These are phyloP conservation scores for Plantago rigida DNA, from an alignment of 305 asterid species.

Conservation along the genomic window DNA sequence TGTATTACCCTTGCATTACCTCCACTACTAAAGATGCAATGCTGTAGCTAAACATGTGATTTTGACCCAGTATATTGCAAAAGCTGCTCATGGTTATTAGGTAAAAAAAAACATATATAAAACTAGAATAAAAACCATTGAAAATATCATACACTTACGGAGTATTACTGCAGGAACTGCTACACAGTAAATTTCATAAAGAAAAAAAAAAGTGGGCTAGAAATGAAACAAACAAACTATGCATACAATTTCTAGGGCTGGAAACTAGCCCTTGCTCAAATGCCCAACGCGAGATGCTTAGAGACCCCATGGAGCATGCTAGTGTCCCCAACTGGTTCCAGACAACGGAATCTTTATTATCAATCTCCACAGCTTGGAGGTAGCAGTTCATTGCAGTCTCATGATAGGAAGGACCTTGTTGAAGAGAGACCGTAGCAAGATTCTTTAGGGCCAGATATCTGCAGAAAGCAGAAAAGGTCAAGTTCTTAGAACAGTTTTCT, in stretches of 20 bases:
- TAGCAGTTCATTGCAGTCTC: constrained; percentile 87
- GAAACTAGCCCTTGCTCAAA: constrained; percentile 92
- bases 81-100: no score
- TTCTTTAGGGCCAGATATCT: constrained; percentile 90
- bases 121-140: no score
- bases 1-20: no score
- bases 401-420: constrained; percentile 58
- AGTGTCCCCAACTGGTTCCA: constrained; percentile 98
- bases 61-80: no score
- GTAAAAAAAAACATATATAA: no score
- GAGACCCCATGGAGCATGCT: constrained; percentile 90
- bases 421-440: constrained; percentile 81
- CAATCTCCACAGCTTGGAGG: constrained; percentile 97
- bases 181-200: constrained; percentile 1
- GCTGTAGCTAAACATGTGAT: no score
- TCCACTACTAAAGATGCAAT: no score
- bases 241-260: constrained; percentile 96
- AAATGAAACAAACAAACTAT: constrained; percentile 19
- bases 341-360: constrained; percentile 77
- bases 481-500: constrained; percentile 6
- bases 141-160: no score
- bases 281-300: constrained; percentile 97
- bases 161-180: neutral
- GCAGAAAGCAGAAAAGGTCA: constrained; percentile 32
- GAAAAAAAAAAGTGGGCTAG: neutral